Base-by-base conservation (phyloP, 2,329 filamentous ascomycete species). In the Talaromyces pinophilus region DNA sequence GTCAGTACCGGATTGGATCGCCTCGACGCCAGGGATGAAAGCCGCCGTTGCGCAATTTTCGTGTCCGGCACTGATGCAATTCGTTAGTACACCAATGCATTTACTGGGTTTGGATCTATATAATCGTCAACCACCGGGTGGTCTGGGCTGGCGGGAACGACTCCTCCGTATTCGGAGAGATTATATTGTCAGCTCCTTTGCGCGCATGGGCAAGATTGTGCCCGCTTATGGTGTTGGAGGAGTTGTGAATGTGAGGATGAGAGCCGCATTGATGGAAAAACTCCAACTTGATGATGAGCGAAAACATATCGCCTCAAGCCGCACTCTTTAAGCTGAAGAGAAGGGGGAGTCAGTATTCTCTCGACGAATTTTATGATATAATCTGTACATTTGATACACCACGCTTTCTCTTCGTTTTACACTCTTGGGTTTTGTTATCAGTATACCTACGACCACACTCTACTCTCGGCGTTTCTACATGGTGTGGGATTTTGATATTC, bases 181-280 rank as follows among this genome's bases (percentile, higher is more conserved):
- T 74, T 97, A 92, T 88, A 80, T 85, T 19, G 85, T 90, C 69
- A 94, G 90, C 76, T 87, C 87, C 35, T 79, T 86, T 65, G 93
- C 93, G 30, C 82, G 93, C 63, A 90, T 97, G 78, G 90, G 90
- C 68, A 86, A 93, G 73, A 96, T 97, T 71, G 85, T 97, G 2
- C 93, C 93, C 19, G 93, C 93, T 0, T 97, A 94, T 82, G 93
- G 93, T 1, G 84, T 96, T 13, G 93, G 93, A 0, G 93, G 93
- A 0, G 92, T 96, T 11, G 90, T 95, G 11, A 97, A 97, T 79
- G 85, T 84, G 67, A 88, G 90, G 73, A 82, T 94, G 54, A 84
- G 93, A 71, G 82, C 80, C 73, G 81, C 76, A 63, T 75, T 94
- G 71, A 93, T 96, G 89, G 81, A 81, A 71, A 84, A 77, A 71